Conservation (phyloP, 257 asterid genomes). For the Solanum virginianum region DNA sequence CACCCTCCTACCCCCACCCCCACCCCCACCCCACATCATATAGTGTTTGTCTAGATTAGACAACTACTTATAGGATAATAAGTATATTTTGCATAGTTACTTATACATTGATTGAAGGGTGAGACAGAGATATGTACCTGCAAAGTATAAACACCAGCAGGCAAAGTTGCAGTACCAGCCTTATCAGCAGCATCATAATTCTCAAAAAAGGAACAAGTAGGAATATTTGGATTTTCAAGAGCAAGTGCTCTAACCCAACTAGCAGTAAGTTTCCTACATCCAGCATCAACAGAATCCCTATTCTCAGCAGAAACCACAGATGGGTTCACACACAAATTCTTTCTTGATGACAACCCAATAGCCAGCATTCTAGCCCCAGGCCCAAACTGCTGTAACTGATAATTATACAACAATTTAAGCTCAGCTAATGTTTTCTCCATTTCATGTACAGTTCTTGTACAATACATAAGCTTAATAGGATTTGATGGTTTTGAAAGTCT, state of each 20-base stretch:
- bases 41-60: no score
- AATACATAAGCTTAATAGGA: constrained; percentile 65
- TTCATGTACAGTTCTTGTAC: constrained; percentile 97
- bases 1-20: no score
- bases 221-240: constrained; percentile 57
- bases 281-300: constrained; percentile 94
- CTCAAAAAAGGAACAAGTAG: constrained; percentile 71
- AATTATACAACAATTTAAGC: constrained; percentile 58
- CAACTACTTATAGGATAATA: no score
- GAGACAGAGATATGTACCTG: constrained; percentile 28
- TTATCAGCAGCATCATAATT: constrained; percentile 48
- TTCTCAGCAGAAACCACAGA: constrained; percentile 81
- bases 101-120: no score
- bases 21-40: no score
- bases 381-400: constrained; percentile 64
- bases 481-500: constrained; percentile 59
- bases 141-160: constrained; percentile 91
- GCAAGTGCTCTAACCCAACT: constrained; percentile 87
- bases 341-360: constrained; percentile 80
- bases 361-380: constrained; percentile 63
- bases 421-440: constrained; percentile 98
- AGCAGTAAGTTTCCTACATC: constrained; percentile 85
- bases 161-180: constrained; percentile 68
- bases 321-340: constrained; percentile 86
- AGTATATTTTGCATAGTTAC: no score